Base-by-base conservation (phyloP, 2,329 filamentous ascomycete genomes). In the Exophiala sp. region DNA sequence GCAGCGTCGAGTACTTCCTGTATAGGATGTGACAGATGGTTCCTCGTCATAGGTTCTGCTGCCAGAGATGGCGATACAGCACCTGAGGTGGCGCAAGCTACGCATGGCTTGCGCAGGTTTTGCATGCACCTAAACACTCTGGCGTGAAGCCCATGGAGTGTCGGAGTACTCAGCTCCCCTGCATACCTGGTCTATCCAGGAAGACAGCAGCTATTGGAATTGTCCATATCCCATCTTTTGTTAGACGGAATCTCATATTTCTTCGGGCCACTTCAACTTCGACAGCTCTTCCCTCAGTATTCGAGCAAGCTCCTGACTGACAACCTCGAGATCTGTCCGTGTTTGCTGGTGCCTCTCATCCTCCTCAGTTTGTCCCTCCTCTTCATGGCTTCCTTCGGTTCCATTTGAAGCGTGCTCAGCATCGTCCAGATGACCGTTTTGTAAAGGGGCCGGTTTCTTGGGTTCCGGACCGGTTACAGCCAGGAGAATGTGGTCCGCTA, bases 401-500 rank as follows among this genome's bases (percentile, higher is more conserved):
- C 40, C 14, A 14, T 20, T 21, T 8, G 24, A 29, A 29, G 24
- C 24, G 7, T 29, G 24, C 7, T 29, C 24, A 29, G 24, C 24
- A 29, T 53, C 39, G 38, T 47, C 43, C 18, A 34, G 10, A 7
- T 42, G 24, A 11, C 38, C 39, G 42, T 52, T 44, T 47, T 43
- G 35, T 38, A 40, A 20, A 3, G 36, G 3, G 12, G 21, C 12
- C 32, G 16, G 21, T 12, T 38, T 36, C 43, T 39, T 55, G 11
- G 58, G 57, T 39, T 57, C 61, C 1, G 61, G 58, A 3, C 62
- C 62, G 9, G 62, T 63, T 9, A 65, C 61, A 9, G 61, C 60
- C 24, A 65, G 50, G 6, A 65, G 48, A 24, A 65, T 52, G 33
- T 62, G 61, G 33, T 63, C 61, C 5, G 55, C 61, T 35, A 65